These are phyloP conservation scores for Vaccinium darrowii DNA, from an alignment of 148 eudicot species.

Conservation along the genomic window DNA sequence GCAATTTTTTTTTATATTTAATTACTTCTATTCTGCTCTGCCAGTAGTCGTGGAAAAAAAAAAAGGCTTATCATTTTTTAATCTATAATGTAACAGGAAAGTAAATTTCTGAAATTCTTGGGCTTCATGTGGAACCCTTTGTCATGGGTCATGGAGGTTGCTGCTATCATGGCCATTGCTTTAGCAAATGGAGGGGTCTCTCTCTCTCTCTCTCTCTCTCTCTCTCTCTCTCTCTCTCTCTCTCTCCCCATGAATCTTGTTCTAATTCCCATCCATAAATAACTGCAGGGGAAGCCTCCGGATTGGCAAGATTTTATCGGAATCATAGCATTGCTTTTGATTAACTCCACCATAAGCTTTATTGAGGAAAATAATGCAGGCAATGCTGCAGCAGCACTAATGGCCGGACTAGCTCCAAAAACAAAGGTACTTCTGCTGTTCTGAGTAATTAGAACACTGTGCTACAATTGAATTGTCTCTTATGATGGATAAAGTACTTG, in stretches of 20 bases:
- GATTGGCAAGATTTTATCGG: constrained; percentile 89
- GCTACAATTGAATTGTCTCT: not conserved
- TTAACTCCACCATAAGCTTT: constrained; percentile 82
- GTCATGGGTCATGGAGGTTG: constrained; percentile 87
- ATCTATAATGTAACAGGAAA: constrained; percentile 43
- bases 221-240: constrained; percentile 1
- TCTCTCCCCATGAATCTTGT: not conserved
- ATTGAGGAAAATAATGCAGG: constrained; percentile 83
- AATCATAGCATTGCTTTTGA: constrained; percentile 50
- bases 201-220: not conserved
- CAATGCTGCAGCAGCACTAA: constrained; percentile 78
- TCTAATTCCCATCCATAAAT: not conserved
- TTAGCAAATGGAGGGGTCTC: constrained; percentile 72
- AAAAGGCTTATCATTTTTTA: not conserved
- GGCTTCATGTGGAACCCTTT: constrained; percentile 92
- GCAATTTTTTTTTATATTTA: constrained; percentile 18
- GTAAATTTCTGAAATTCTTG: constrained; percentile 59
- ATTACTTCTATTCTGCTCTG: not conserved
- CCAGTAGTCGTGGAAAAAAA: no score
- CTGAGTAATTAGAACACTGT: not conserved
- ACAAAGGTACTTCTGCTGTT: constrained; percentile 44
- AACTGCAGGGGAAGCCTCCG: constrained; percentile 62
- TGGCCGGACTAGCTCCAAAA: constrained; percentile 91
- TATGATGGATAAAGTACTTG: not conserved
- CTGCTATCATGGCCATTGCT: constrained; percentile 78